phyloP scores from a whole-genome alignment of 495 filamentous ascomycete species.

The Xylaria castorea region DNA sequence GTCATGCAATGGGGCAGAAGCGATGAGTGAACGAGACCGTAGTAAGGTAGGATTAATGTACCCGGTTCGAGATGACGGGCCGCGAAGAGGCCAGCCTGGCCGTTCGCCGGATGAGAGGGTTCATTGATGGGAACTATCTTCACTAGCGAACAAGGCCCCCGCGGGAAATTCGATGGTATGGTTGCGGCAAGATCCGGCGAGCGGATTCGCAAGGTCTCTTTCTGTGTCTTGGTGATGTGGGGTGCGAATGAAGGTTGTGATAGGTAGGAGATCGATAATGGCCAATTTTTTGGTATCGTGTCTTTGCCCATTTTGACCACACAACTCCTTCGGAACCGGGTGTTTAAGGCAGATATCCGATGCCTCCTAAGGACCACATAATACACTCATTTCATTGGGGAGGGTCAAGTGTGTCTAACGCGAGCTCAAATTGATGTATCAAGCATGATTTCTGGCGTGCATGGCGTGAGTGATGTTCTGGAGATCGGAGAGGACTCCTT shows the following conservation, averaged over 20 bases:
- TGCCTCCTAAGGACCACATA: background rate
- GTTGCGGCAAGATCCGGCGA: constrained; percentile 39
- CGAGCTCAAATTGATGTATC: background rate
- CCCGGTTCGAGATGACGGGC: constrained; percentile 60
- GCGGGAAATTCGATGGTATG: constrained; percentile 45
- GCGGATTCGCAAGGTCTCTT: constrained; percentile 43
- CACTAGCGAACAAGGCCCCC: constrained; percentile 55
- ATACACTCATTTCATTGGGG: background rate
- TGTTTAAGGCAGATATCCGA: background rate
- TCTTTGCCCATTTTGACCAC: constrained; percentile 35
- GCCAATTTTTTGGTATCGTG: constrained; percentile 62
- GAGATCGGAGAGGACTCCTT: background rate
- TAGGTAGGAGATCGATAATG: constrained; percentile 60
- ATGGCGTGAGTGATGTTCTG: background rate
- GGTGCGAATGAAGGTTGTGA: constrained; percentile 56
- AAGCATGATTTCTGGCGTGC: background rate
- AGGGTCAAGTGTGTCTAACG: background rate
- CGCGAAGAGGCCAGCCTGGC: constrained; percentile 72
- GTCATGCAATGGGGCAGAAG: constrained; percentile 33
- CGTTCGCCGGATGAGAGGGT: constrained; percentile 65
- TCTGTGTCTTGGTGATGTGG: constrained; percentile 48
- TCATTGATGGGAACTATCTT: constrained; percentile 61
- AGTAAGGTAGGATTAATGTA: constrained; percentile 68
- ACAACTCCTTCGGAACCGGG: background rate
- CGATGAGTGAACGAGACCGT: constrained; percentile 65